Evolutionary conservation across 1,284 basidiomycete genomes (phyloP).

Genomic region (Microbotryomycetes sp.): DNA sequence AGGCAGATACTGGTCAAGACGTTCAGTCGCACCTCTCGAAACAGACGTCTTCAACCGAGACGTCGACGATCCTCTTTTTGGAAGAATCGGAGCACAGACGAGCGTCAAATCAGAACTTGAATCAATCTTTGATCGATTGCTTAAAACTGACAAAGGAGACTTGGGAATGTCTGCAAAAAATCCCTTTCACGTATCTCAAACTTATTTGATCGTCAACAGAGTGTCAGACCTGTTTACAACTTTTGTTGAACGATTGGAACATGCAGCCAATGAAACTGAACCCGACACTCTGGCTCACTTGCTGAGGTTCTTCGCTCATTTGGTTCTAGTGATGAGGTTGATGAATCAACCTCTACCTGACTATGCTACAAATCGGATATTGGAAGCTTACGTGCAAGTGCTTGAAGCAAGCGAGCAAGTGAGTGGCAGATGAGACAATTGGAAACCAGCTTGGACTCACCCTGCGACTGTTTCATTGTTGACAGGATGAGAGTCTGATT

Average conservation of each 20-base stretch:
- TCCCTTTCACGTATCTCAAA: conserved; percentile 78
- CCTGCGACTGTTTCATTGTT: neutral
- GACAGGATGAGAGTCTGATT: conserved; percentile 63
- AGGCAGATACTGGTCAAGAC: conserved; percentile 23
- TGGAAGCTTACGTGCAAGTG: conserved; percentile 82
- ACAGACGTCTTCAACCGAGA: neutral
- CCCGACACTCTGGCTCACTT: conserved; percentile 52
- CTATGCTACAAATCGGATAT: conserved; percentile 65
- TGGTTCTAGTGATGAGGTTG: conserved; percentile 83
- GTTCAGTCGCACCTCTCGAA: conserved; percentile 1
- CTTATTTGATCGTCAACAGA: conserved; percentile 73
- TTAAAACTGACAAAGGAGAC: conserved; percentile 18
- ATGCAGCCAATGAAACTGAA: conserved; percentile 44
- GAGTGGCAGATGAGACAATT: conserved; percentile 36
- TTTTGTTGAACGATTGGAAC: conserved; percentile 58
- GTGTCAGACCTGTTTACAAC: conserved; percentile 62
- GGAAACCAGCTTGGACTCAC: too few species aligned
- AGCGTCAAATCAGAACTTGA: conserved; percentile 24
- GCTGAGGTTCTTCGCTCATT: conserved; percentile 84
- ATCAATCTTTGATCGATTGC: conserved; percentile 25
- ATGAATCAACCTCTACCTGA: conserved; percentile 61
- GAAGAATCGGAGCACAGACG: neutral
- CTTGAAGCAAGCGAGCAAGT: conserved; percentile 63
- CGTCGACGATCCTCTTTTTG: conserved; percentile 19
- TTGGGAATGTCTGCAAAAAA: conserved; percentile 57